A percentile compares a stretch with the other conserved stretches of the same genome.
phyloP scores from a whole-genome alignment of 2,329 filamentous ascomycete genomes.

The Monilinia vaccinii-corymbosi region DNA sequence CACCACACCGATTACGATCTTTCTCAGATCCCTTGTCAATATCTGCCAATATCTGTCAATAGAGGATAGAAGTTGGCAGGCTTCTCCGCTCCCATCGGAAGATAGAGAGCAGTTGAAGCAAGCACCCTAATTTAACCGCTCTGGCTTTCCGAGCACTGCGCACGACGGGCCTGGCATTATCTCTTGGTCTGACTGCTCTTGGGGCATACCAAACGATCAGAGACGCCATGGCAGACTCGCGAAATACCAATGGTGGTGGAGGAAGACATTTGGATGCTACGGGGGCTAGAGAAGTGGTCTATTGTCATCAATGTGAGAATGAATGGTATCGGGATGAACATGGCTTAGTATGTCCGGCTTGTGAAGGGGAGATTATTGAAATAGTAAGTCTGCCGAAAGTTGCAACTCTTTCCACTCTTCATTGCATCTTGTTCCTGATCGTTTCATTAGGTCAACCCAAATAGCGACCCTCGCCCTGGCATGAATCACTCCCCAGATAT shows the following conservation, averaged over 20 bases:
- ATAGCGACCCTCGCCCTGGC: conserved; percentile 53
- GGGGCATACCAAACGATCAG: conserved; percentile 43
- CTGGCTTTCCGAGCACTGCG: conserved; percentile 49
- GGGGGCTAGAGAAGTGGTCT: conserved; percentile 61
- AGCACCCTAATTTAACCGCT: conserved; percentile 28
- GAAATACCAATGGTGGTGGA: conserved; percentile 17
- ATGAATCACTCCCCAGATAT: conserved; percentile 18
- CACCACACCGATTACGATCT: conserved; percentile 4
- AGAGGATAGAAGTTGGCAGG: not conserved
- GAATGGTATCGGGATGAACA: conserved; percentile 72
- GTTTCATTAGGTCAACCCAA: conserved; percentile 38
- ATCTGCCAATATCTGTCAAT: no score
- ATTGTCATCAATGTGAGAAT: conserved; percentile 70
- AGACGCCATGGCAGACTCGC: conserved; percentile 32
- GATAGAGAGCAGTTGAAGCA: not conserved
- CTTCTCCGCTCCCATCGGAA: conserved; percentile 1
- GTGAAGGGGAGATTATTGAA: conserved; percentile 70
- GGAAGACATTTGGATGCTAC: conserved; percentile 40
- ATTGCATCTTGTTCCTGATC: conserved; percentile 22
- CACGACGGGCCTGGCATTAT: conserved; percentile 44
- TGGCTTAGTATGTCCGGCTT: conserved; percentile 67
- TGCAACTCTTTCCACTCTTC: not conserved
- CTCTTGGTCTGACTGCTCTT: conserved; percentile 50
- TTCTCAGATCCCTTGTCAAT: not conserved
- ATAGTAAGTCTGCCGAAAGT: conserved; percentile 53